phyloP scores from a whole-genome alignment of 2,329 filamentous ascomycete genomes.

The Fonsecaea erecta region DNA sequence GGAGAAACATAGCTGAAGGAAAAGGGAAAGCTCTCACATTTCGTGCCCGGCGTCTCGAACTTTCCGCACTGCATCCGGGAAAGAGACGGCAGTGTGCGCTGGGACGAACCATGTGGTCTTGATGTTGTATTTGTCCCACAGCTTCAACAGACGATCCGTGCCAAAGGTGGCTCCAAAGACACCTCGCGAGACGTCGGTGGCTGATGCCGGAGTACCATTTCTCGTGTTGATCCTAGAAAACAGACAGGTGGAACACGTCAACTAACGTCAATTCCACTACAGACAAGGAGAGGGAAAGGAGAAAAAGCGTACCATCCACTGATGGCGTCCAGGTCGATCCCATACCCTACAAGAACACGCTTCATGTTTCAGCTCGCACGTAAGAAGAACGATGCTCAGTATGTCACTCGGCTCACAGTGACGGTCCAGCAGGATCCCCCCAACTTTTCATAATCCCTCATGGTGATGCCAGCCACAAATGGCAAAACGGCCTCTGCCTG shows the following conservation, averaged over 20 bases:
- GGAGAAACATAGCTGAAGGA: no score
- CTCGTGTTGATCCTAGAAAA: constrained; percentile 24
- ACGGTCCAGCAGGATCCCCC: no score
- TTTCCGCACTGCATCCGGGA: constrained; percentile 52
- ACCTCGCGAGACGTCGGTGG: constrained; percentile 73
- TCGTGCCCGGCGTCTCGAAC: constrained; percentile 67
- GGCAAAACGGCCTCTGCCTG: no score
- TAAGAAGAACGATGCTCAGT: neutral
- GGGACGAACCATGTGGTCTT: constrained; percentile 65
- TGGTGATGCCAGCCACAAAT: no score
- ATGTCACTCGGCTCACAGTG: no score
- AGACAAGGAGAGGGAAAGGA: no score
- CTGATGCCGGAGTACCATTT: constrained; percentile 43
- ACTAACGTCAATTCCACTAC: no score
- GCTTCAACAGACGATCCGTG: constrained; percentile 67
- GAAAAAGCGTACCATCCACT: constrained; percentile 66
- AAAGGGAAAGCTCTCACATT: constrained; percentile 41
- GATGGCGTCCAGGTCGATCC: constrained; percentile 74
- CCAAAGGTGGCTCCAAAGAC: constrained; percentile 70
- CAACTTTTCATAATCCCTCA: no score
- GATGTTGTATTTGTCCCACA: constrained; percentile 54
- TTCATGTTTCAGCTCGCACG: constrained; percentile 41
- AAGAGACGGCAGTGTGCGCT: constrained; percentile 62
- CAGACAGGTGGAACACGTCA: no score
- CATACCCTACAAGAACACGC: constrained; percentile 63